These are phyloP conservation scores for Oryza punctata DNA, from an alignment of 176 grass and related monocot genomes.

Conservation along the genomic window DNA sequence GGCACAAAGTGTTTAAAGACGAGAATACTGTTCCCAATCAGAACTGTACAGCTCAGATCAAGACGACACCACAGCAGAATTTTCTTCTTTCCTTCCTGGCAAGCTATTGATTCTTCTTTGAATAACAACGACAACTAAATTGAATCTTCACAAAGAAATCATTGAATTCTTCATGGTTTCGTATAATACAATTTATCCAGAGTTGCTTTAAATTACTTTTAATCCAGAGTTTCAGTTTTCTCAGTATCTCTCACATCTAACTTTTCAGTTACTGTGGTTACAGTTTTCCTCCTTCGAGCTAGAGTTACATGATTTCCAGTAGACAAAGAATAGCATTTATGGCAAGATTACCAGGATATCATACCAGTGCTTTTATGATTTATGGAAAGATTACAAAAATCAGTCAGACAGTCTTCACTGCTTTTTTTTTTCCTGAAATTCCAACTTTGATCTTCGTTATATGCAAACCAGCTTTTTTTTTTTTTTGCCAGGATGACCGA, in stretches of 20 bases:
- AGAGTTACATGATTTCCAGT: not conserved
- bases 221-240: not conserved
- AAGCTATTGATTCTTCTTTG: not conserved
- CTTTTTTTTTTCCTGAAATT: not conserved
- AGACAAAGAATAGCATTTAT: not conserved
- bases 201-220: not conserved
- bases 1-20: constrained; percentile 4
- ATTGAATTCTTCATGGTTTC: not conserved
- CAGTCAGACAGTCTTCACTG: not conserved
- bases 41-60: not conserved
- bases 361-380: not conserved
- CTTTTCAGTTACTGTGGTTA: not conserved
- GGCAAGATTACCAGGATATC: not conserved
- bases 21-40: not conserved
- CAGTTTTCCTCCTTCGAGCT: not conserved
- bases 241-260: not conserved
- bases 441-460: not conserved
- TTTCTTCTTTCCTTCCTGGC: not conserved
- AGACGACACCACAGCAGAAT: not conserved
- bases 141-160: not conserved
- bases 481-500: too few species aligned
- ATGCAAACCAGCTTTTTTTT: not conserved
- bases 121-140: constrained; percentile 14
- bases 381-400: not conserved
- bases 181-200: not conserved